Evolutionary conservation across 208 protist species (phyloP), one percentile per base, ranked within the genome.

Genomic region (Borovskyia barvae): DNA sequence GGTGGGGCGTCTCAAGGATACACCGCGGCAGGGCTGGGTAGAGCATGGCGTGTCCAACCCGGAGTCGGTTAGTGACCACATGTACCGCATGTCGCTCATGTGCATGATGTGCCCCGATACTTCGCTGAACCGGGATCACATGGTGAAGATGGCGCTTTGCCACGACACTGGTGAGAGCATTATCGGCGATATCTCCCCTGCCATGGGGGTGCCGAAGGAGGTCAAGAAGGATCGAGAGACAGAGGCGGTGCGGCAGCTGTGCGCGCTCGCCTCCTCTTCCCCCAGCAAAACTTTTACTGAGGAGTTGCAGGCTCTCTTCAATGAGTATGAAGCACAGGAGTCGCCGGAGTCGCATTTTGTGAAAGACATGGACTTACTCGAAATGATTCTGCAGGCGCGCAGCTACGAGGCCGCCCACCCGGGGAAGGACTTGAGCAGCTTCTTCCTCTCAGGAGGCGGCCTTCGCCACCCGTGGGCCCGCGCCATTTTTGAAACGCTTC

Each of bases 351-450:
- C 90, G 19, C 71, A 73, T 9, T 94, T 95, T 68, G 80, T 97
- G 17, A 93, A 90, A 59, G 93, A 97, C 63, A 92, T 96, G 77
- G 93, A 97, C 57, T 54, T 92, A 43, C 73, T 97, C 20, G 93
- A 97, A 59, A 97, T 97, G 93, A 74, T 95, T 26, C 71, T 92
- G 32, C 93, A 97, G 75, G 93, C 90, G 22, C 80, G 90, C 47
- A 55, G 72, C 28, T 97, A 97, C 69, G 93, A 97, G 71, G 28
- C 28, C 25, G 26, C 63, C 35, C 42, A 90, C 51, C 83, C 77
- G 1, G 84, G 74, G 25, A 92, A 84, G 30, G 70, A 94, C 54
- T 61, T 97, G 5, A 59, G 60, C 62, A 68, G 58, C 22, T 97
- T 97, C 65, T 96, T 87, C 50, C 40, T 37, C 19, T 89, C 83